Evolutionary conservation across 441 rosid genomes (phyloP).

Genomic region (Populus hybrid): DNA sequence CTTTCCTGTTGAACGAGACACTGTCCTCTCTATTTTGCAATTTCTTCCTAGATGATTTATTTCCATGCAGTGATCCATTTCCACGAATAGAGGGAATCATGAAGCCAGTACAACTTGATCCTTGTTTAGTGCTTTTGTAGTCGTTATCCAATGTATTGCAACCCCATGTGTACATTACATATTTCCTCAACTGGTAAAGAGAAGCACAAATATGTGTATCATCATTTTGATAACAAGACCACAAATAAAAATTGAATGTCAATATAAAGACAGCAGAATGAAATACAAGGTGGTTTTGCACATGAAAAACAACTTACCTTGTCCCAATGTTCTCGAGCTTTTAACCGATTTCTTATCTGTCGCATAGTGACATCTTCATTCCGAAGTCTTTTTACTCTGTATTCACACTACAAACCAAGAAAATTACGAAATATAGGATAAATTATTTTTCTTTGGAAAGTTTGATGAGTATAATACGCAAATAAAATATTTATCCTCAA

Average conservation of each 20-base stretch:
- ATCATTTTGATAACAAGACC: conserved; percentile 7
- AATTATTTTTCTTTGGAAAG: neutral
- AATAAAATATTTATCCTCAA: too few species aligned
- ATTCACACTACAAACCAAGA: conserved; percentile 62
- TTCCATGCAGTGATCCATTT: conserved; percentile 31
- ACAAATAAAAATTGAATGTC: conserved; percentile 9
- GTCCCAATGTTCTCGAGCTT: conserved; percentile 82
- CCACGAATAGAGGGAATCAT: conserved; percentile 35
- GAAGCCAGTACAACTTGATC: conserved; percentile 37
- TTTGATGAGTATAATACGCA: neutral
- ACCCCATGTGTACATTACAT: conserved; percentile 83
- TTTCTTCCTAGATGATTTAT: conserved; percentile 30
- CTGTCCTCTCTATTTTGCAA: conserved; percentile 23
- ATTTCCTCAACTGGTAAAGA: conserved; percentile 73
- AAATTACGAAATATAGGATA: conserved; percentile 8
- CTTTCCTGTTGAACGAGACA: conserved; percentile 38
- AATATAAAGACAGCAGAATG: neutral
- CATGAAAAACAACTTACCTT: conserved; percentile 52
- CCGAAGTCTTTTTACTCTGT: conserved; percentile 76
- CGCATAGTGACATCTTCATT: conserved; percentile 76
- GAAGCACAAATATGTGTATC: conserved; percentile 12
- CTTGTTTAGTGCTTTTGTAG: conserved; percentile 18
- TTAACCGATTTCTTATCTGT: conserved; percentile 57
- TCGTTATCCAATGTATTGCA: conserved; percentile 52
- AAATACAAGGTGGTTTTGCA: conserved; percentile 1